Evolutionary conservation across 768 basidiomycete genomes (phyloP), one percentile per base, ranked within the genome.

Genomic region (Auriculariales sp.): DNA sequence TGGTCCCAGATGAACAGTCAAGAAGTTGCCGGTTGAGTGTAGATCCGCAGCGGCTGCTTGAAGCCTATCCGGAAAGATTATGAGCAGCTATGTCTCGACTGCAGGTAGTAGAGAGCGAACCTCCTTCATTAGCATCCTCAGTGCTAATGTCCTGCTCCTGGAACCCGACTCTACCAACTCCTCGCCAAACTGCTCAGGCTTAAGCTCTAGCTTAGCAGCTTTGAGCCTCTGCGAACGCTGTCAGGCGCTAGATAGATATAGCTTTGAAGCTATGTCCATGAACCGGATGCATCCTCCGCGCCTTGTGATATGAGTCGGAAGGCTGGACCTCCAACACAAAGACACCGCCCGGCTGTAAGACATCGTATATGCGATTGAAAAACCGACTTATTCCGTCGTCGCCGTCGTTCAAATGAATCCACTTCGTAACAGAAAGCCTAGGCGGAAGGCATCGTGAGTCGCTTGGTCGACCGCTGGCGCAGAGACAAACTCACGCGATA

Each of bases 391-490:
- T 56, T 0, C 79, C 90, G 1, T 74, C 73, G 57, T 95, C 91
- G 9, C 84, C 83, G 10, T 70, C 68, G 55, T 91, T 81, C 9
- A 94, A 68, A 62, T 94, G 91, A 28, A 93, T 87, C 91, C 91
- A 94, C 64, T 92, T 94, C 0, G 89, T 78, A 36, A 93, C 65
- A 0, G 90, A 93, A 55, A 94, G 79, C 1, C 88, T 91, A 59
- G n/a, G n/a, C n/a, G n/a, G n/a, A n/a, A 35, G 42, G n/a, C 52
- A 49, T 14, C n/a, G 39, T 28, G 22, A 39, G 32, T n/a, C n/a
- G n/a, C n/a, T n/a, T n/a, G n/a, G n/a, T n/a, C n/a, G n/a, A n/a
- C n/a, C n/a, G n/a, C n/a, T n/a, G 34, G 47, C 52, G 4, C 14
- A 5, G 28, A 5, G n/a, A 15, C 10, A 22, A 17, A 64, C 82